Evolutionary conservation across 2,329 filamentous ascomycete genomes (phyloP).

Genomic region (Penicillium decumbens): DNA sequence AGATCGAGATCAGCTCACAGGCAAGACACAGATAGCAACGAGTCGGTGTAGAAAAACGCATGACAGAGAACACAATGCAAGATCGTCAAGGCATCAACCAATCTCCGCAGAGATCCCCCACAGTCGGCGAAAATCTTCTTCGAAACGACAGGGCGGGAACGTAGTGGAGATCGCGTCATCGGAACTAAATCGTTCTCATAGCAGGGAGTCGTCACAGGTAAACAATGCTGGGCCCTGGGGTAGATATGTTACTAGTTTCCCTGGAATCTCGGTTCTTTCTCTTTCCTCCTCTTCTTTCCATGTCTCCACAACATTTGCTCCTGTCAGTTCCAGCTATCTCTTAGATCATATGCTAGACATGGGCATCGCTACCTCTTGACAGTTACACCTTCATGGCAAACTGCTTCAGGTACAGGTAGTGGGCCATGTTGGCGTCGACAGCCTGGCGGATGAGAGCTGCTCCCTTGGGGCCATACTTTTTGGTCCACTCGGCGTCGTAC

Average conservation of each 20-base stretch:
- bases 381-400: slow-evolving; percentile 54
- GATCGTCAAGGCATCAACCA: slow-evolving; percentile 15
- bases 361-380: not conserved
- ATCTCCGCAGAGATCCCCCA: slow-evolving; percentile 4
- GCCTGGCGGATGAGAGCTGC: slow-evolving; percentile 57
- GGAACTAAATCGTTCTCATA: slow-evolving; percentile 27
- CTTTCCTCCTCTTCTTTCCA: not conserved
- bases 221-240: not conserved
- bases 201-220: slow-evolving; percentile 1
- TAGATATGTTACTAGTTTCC: not conserved
- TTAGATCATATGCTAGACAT: not conserved
- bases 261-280: not conserved
- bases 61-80: slow-evolving; percentile 9
- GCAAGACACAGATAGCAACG: slow-evolving; percentile 1
- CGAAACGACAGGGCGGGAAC: not conserved
- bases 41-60: slow-evolving; percentile 10
- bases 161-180: slow-evolving; percentile 26
- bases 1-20: not conserved
- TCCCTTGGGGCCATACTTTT: slow-evolving; percentile 58
- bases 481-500: slow-evolving; percentile 55
- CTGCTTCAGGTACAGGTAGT: slow-evolving; percentile 63
- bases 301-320: not conserved
- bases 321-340: not conserved
- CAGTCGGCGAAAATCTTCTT: not conserved
- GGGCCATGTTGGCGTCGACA: slow-evolving; percentile 55